Conservation (phyloP, 495 filamentous ascomycete genomes). For the Niebla homalea region DNA sequence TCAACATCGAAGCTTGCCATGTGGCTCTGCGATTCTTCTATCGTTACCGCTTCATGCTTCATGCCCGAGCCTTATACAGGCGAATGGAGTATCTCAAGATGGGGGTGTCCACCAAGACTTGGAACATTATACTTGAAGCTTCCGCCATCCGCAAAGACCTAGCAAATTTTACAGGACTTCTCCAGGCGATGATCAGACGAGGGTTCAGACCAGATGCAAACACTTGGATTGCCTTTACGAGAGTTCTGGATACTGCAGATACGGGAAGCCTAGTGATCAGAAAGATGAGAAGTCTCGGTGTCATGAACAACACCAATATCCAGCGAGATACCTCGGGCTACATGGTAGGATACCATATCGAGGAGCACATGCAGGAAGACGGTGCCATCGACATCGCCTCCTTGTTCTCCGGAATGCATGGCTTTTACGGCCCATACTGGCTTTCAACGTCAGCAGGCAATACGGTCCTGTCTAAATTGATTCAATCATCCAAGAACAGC, state of each 20-base stretch:
- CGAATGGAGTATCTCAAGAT: slow-evolving; percentile 25
- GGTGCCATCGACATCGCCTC: slow-evolving; percentile 22
- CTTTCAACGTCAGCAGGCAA: slow-evolving; percentile 23
- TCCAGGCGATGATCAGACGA: slow-evolving; percentile 23
- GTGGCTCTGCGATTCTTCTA: slow-evolving; percentile 27
- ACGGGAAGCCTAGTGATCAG: slow-evolving; percentile 23
- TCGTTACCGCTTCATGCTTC: slow-evolving; percentile 18
- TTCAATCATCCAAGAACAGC: slow-evolving; percentile 11
- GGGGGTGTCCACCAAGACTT: slow-evolving; percentile 23
- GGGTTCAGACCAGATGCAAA: slow-evolving; percentile 27
- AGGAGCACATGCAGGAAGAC: slow-evolving; percentile 5
- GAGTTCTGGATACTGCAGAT: slow-evolving; percentile 21
- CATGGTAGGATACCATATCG: slow-evolving; percentile 4
- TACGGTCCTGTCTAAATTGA: slow-evolving; percentile 14
- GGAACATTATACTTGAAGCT: slow-evolving; percentile 30
- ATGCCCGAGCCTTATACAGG: slow-evolving; percentile 22
- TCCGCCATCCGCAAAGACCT: slow-evolving; percentile 27
- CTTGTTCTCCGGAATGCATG: slow-evolving; percentile 25
- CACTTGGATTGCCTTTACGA: slow-evolving; percentile 32
- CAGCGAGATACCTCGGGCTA: slow-evolving; percentile 1
- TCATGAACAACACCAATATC: slow-evolving; percentile 14
- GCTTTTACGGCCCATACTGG: slow-evolving; percentile 23
- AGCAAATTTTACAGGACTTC: slow-evolving; percentile 19
- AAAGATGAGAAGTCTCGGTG: slow-evolving; percentile 25
- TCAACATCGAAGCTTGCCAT: slow-evolving; percentile 24